These are phyloP conservation scores for Sporothrix sp. DNA, from an alignment of 2,329 filamentous ascomycete genomes.

Conservation along the genomic window DNA sequence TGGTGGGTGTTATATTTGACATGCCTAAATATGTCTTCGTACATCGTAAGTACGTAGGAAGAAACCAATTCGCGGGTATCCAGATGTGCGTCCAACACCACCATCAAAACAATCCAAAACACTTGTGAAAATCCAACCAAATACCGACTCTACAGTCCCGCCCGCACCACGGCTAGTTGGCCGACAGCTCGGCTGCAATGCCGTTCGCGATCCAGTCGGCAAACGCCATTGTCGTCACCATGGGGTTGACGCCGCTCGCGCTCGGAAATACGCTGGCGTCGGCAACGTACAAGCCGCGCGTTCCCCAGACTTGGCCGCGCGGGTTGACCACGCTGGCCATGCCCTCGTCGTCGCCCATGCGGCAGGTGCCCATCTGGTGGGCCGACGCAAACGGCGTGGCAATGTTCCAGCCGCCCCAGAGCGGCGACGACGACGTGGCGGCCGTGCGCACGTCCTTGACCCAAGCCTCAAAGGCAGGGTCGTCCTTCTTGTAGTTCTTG, in stretches of 20 bases:
- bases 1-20: too few species aligned
- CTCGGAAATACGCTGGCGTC: conserved; percentile 69
- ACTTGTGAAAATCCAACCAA: too few species aligned
- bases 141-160: too few species aligned
- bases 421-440: conserved; percentile 8
- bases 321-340: conserved; percentile 47
- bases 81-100: too few species aligned
- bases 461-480: conserved; percentile 54
- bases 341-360: conserved; percentile 51
- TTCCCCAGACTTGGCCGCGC: conserved; percentile 54
- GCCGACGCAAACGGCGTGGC: conserved; percentile 54
- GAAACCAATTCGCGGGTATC: too few species aligned
- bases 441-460: conserved; percentile 35
- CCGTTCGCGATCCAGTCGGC: conserved; percentile 54
- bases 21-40: too few species aligned
- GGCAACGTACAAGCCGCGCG: conserved; percentile 55
- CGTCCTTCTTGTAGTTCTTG: conserved; percentile 32
- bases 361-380: conserved; percentile 71
- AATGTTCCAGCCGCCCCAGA: conserved; percentile 35
- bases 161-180: background rate
- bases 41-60: too few species aligned
- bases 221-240: conserved; percentile 68
- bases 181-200: conserved; percentile 39
- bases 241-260: conserved; percentile 71
- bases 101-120: background rate